Evolutionary conservation across 2,329 filamentous ascomycete genomes (phyloP), one percentile per base, ranked within the genome.

Genomic region (Talaromyces sp.): DNA sequence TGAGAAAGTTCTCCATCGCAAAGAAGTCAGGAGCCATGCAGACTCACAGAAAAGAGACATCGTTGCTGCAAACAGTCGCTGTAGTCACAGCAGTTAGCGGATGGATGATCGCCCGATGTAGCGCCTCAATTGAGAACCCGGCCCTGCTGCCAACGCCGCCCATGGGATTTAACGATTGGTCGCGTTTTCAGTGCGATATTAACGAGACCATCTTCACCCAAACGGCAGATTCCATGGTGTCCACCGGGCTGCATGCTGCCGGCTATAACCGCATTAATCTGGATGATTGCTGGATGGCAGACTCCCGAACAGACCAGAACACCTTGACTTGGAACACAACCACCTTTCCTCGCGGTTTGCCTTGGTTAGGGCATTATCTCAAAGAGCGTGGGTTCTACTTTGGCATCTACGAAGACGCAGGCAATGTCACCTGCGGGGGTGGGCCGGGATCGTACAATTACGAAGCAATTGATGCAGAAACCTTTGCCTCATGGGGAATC

Each of bases 151-250:
- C 75, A 25, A 71, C 72, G 3, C 79, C 81, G 1, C 80, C 81
- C 9, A 83, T 83, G 81, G 81, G 80, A 25, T 83, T 81, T 73
- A 82, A 82, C 68, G 80, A 80, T 66, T 83, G 81, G 81, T 73
- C 80, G 1, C 77, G 79, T 39, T 80, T 80, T 68, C 73, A 74
- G 71, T 82, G 79, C 67, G 75, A 77, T 57, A 75, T 82, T 23
- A 82, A 81, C 64, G 77, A 83, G 65, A 76, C 77, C 3, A 70
- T 83, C 3, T 82, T 83, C 63, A 74, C 76, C 6, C 71, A 79
- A 6, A 82, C 80, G 0, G 81, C 81, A 2, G 74, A 81, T 42
- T 71, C 78, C 18, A 82, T 82, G 77, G 63, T 70, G 3, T 68
- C 70, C 9, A 78, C 70, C 4, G 80, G 80, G 16, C 73, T 82